A percentile compares a stretch with the other conserved stretches of the same genome.
phyloP scores from a whole-genome alignment of 2,329 filamentous ascomycete genomes.

The Stagonosporopsis chrysanthemi region DNA sequence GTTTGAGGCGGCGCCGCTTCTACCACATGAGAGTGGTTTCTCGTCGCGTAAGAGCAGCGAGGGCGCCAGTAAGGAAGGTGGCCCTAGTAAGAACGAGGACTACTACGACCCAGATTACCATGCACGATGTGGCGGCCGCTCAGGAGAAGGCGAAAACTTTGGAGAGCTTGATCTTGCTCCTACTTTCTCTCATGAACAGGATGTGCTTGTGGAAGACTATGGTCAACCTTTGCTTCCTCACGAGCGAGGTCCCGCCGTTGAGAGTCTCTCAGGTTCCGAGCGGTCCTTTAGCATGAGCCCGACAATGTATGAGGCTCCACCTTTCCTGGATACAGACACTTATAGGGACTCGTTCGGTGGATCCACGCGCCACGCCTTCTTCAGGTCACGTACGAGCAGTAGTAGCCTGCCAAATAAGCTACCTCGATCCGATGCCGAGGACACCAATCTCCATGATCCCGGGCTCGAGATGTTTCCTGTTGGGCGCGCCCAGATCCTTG shows the following conservation, averaged over 20 bases:
- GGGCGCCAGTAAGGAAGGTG: slow-evolving; percentile 23
- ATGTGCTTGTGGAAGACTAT: slow-evolving; percentile 8
- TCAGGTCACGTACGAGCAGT: slow-evolving; percentile 30
- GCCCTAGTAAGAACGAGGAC: slow-evolving; percentile 18
- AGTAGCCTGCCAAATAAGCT: slow-evolving; percentile 39
- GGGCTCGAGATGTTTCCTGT: slow-evolving; percentile 42
- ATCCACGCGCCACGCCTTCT: slow-evolving; percentile 22
- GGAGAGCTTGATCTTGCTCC: slow-evolving; percentile 15
- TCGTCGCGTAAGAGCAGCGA: slow-evolving; percentile 25
- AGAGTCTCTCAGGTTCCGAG: slow-evolving; percentile 26
- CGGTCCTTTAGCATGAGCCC: slow-evolving; percentile 20
- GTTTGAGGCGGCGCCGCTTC: slow-evolving; percentile 41
- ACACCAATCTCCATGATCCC: slow-evolving; percentile 37
- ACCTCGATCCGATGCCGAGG: slow-evolving; percentile 39
- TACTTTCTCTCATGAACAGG: slow-evolving; percentile 20
- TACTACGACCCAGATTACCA: slow-evolving; percentile 23
- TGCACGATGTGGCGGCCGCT: slow-evolving; percentile 14
- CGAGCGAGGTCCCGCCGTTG: slow-evolving; percentile 25
- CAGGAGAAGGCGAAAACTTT: slow-evolving; percentile 6
- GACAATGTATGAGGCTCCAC: slow-evolving; percentile 10
- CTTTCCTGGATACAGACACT: slow-evolving; percentile 22
- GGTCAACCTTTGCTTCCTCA: slow-evolving; percentile 34
- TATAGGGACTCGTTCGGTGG: slow-evolving; percentile 21
- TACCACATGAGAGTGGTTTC: slow-evolving; percentile 48
- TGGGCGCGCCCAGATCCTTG: slow-evolving; percentile 37